Percentiles rank a stretch among this genome's conserved stretches.
These are phyloP conservation scores for Colletotrichum somersetense DNA, from an alignment of 2,329 filamentous ascomycete genomes.

Conservation along the genomic window DNA sequence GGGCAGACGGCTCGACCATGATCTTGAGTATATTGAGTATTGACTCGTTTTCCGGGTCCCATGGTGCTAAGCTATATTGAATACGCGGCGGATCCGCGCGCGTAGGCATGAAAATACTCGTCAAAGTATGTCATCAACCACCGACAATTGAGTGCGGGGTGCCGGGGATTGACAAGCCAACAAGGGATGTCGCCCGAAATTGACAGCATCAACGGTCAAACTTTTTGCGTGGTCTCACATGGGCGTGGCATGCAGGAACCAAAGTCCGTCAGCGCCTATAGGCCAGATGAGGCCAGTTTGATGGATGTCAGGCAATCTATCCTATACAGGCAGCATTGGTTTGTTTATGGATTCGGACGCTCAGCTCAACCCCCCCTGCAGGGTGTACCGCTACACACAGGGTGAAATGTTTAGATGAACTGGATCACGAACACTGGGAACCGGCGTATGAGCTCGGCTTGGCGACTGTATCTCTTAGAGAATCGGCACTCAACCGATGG, in stretches of 20 bases:
- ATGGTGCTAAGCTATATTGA: not conserved
- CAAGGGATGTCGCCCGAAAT: conserved; percentile 36
- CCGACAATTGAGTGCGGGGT: not conserved
- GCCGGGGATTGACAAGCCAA: conserved; percentile 25
- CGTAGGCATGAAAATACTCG: not conserved
- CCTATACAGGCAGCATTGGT: not conserved
- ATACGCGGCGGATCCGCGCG: not conserved
- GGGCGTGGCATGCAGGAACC: conserved; percentile 1
- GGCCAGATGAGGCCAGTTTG: not conserved
- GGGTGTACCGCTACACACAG: not conserved
- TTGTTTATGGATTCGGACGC: not conserved
- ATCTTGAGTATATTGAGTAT: not conserved
- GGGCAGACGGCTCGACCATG: not conserved
- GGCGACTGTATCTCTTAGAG: conserved; percentile 9
- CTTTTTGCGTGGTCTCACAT: not conserved
- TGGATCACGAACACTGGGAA: conserved; percentile 25
- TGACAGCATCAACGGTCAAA: conserved; percentile 20
- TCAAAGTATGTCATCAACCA: not conserved
- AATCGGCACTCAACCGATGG: not conserved
- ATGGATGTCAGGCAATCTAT: conserved; percentile 30
- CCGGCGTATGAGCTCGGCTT: conserved; percentile 33
- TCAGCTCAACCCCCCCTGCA: not conserved
- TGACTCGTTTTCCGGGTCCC: too few relatives aligned
- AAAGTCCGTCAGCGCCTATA: conserved; percentile 9
- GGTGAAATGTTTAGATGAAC: conserved; percentile 37